Percentiles rank a stretch among this genome's conserved stretches.
Evolutionary conservation across 140 eudicot species (phyloP).

Genomic region (Cichorium intybus): DNA sequence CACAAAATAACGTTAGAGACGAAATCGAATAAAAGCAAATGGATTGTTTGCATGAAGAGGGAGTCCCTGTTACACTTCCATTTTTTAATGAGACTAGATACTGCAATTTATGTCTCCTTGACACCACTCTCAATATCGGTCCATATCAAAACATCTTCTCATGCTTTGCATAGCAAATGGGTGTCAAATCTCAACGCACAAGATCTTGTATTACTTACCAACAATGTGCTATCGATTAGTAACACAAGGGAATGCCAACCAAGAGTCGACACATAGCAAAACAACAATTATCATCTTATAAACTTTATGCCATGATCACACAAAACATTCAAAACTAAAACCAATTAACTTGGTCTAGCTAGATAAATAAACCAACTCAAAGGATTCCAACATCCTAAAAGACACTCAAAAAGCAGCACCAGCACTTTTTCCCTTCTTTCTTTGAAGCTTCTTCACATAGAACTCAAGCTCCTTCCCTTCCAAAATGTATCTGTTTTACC

Average conservation of each 20-base stretch:
- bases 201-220: too few species aligned
- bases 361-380: slow-evolving; percentile 1
- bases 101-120: too few species aligned
- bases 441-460: slow-evolving; percentile 37
- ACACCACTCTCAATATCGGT: too few species aligned
- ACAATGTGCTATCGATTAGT: too few species aligned
- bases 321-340: not conserved
- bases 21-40: too few species aligned
- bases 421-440: slow-evolving; percentile 39
- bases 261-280: not conserved
- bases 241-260: not conserved
- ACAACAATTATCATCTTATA: not conserved
- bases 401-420: slow-evolving; percentile 17
- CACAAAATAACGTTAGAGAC: too few species aligned
- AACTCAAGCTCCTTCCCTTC: slow-evolving; percentile 40
- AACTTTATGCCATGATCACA: slow-evolving; percentile 6
- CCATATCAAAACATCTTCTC: too few species aligned
- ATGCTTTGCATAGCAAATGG: too few species aligned
- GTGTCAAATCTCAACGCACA: too few species aligned
- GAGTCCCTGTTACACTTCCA: too few species aligned
- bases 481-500: slow-evolving; percentile 15
- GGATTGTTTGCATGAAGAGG: too few species aligned
- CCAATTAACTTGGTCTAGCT: not conserved
- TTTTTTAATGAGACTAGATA: too few species aligned
- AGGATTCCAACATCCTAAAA: slow-evolving; percentile 8